phyloP scores from a whole-genome alignment of 1,284 basidiomycete genomes.

The Sutorius eximius region DNA sequence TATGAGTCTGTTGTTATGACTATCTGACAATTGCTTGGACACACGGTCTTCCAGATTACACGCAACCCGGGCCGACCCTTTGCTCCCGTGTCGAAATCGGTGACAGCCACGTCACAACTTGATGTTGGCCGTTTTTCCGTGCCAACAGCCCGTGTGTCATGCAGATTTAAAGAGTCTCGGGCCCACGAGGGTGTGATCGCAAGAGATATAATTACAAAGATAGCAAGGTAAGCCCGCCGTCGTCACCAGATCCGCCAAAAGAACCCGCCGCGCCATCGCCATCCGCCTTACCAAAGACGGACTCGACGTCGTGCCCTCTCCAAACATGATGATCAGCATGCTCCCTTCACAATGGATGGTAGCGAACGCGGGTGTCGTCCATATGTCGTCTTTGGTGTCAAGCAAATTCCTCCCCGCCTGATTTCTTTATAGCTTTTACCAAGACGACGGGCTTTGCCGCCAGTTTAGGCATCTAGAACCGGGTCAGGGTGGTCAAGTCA shows the following conservation, averaged over 20 bases:
- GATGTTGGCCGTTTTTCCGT: too few species aligned
- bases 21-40: too few species aligned
- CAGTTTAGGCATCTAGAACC: conserved; percentile 23
- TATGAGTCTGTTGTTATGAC: too few species aligned
- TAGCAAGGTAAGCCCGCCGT: not conserved
- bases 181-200: too few species aligned
- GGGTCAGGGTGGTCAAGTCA: conserved; percentile 27
- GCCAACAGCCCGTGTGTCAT: too few species aligned
- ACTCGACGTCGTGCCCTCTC: conserved; percentile 6
- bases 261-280: conserved; percentile 3
- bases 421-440: not conserved
- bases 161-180: too few species aligned
- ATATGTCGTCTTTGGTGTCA: not conserved
- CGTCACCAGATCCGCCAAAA: conserved; percentile 9
- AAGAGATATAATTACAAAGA: too few species aligned
- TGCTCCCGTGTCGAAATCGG: too few species aligned
- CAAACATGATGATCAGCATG: conserved; percentile 2
- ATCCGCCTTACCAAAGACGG: conserved; percentile 11
- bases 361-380: conserved; percentile 9
- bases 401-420: not conserved
- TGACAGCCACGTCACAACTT: too few species aligned
- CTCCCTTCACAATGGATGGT: conserved; percentile 10
- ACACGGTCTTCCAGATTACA: too few species aligned
- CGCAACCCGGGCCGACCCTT: too few species aligned
- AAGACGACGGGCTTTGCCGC: conserved; percentile 6